A percentile compares a stretch with the other conserved stretches of the same genome.
Evolutionary conservation across 495 filamentous ascomycete genomes (phyloP).

Genomic region (Penicillium crystallinum): DNA sequence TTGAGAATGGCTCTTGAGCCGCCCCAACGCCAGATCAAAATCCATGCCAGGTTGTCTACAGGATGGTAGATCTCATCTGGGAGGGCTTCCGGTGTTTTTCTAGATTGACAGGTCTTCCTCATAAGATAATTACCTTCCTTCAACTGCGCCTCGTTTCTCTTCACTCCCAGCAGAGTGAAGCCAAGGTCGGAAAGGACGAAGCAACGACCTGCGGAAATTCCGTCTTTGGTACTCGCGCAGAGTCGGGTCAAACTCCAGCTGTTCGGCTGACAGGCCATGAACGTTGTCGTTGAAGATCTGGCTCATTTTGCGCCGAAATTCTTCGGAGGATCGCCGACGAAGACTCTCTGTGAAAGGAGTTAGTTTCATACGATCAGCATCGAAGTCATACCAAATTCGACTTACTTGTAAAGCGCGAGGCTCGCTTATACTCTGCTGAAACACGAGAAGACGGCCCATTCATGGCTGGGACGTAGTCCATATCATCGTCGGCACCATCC

Average conservation of each 20-base stretch:
- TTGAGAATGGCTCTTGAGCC: not conserved
- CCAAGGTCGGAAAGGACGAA: conserved; percentile 11
- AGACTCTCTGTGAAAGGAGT: conserved; percentile 14
- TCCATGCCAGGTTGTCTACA: not conserved
- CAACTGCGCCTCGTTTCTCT: too few species aligned
- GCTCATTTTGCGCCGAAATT: conserved; percentile 36
- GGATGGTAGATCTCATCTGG: not conserved
- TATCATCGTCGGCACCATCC: conserved; percentile 2
- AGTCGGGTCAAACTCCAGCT: conserved; percentile 22
- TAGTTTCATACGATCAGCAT: not conserved
- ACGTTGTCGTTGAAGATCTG: conserved; percentile 36
- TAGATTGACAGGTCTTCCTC: not conserved
- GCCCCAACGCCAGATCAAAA: not conserved
- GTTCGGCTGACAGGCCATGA: conserved; percentile 19
- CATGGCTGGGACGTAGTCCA: not conserved
- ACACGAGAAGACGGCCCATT: not conserved
- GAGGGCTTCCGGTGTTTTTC: not conserved
- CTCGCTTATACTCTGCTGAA: conserved; percentile 6
- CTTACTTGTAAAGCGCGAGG: conserved; percentile 17
- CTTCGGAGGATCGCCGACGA: conserved; percentile 33
- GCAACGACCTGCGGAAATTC: conserved; percentile 14
- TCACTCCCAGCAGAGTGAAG: not conserved
- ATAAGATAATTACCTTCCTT: not conserved
- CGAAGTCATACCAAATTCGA: not conserved
- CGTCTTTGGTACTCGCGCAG: conserved; percentile 4